Base-by-base conservation (phyloP, 495 filamentous ascomycete genomes). In the Parathielavia hyrcaniae region DNA sequence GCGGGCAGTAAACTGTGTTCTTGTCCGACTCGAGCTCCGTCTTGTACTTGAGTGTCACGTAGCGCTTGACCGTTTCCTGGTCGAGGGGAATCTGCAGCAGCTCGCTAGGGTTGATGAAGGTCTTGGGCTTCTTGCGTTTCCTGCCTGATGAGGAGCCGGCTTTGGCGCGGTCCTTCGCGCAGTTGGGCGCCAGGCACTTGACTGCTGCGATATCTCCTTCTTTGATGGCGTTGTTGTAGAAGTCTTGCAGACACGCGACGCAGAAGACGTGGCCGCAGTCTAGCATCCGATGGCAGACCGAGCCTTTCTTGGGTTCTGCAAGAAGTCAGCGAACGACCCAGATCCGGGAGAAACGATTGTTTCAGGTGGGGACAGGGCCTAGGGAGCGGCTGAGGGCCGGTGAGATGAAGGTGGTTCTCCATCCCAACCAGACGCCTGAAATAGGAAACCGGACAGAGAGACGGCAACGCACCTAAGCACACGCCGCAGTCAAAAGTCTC, bases 221-320 rank as follows among this genome's bases (percentile, higher is more conserved):
- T 0, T 79, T 80, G 64, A 98, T 97, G 63, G 87, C 88, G 48
- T 78, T 83, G 62, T 86, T 90, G 75, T 93, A 98, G 61, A 89
- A 97, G 62, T 91, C 89, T 61, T 89, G 86, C 19, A 98, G 73
- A 63, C 93, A 98, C 4, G 77, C 61, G 38, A 86, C 72, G 68
- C 93, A 98, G 64, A 97, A 98, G 32, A 98, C 90, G 65, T 98
- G 93, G 0, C 81, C 83, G 68, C 93, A 98, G 35, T 82, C 81
- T 19, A 84, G 67, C 67, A 97, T 78, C 5, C 80, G 80, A 71
- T 97, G 86, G 70, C 93, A 97, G 23, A 76, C 81, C 0, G 74
- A 62, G 5, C 93, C 93, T 70, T 96, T 97, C 68, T 97, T 97
- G 0, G 91, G 90, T 68, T 97, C 91, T 73, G 70, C n/a, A 8